Percentiles rank a stretch among this genome's conserved stretches.
These are phyloP conservation scores for Phytopythium helicoides DNA, from an alignment of 352 stramenopile genomes.

Conservation along the genomic window DNA sequence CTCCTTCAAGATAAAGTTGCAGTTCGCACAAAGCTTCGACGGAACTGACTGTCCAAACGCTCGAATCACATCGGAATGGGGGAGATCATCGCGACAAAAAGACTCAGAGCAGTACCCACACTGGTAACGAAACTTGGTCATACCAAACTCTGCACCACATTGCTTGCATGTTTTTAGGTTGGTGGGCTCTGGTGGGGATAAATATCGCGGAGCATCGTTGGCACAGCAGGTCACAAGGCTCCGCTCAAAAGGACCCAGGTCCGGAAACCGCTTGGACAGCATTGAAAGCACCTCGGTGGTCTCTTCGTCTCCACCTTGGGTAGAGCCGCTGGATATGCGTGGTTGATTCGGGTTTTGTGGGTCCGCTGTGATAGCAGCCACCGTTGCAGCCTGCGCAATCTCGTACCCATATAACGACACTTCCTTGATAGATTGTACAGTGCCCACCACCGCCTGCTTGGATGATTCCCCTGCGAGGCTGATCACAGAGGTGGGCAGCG, in stretches of 20 bases:
- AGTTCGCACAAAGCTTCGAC: constrained; percentile 70
- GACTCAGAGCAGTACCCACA: constrained; percentile 82
- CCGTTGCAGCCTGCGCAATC: constrained; percentile 64
- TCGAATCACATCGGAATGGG: constrained; percentile 50
- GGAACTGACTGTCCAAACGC: constrained; percentile 62
- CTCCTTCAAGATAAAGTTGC: constrained; percentile 62
- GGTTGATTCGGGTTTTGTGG: constrained; percentile 16
- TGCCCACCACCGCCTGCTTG: constrained; percentile 64
- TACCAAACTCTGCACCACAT: constrained; percentile 69
- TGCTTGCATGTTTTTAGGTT: constrained; percentile 64
- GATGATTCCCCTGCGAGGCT: constrained; percentile 61
- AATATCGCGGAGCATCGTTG: constrained; percentile 36
- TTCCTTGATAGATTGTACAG: constrained; percentile 72
- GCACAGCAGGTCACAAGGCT: constrained; percentile 70
- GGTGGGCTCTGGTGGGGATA: constrained; percentile 62
- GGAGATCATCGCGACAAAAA: constrained; percentile 74
- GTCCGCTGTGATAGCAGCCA: constrained; percentile 51
- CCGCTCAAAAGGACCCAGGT: constrained; percentile 69
- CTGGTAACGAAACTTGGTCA: constrained; percentile 84
- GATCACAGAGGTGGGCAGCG: constrained; percentile 60
- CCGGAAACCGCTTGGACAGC: constrained; percentile 73
- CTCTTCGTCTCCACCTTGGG: constrained; percentile 16
- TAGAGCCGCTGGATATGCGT: neutral
- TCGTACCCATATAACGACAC: constrained; percentile 72
- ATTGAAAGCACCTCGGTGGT: constrained; percentile 53